Evolutionary conservation across 2,329 filamentous ascomycete species (phyloP), one percentile per base, ranked within the genome.

Genomic region (Pyrenophora seminiperda): DNA sequence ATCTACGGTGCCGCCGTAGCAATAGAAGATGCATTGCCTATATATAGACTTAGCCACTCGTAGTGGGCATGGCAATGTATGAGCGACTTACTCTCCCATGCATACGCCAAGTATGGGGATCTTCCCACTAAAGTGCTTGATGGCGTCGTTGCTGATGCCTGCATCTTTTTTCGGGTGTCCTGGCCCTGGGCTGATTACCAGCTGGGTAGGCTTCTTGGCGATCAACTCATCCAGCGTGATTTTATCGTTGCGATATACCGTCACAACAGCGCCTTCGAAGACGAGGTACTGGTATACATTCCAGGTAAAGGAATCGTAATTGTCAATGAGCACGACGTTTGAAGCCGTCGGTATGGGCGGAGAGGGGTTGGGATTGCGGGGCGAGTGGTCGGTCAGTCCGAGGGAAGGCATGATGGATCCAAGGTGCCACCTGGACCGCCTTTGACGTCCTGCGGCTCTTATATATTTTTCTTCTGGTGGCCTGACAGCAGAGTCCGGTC

Each of bases 251-350:
- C 94, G 85, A 75, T 86, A 89, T 15, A 99, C 94, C 3, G 87
- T 90, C 41, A 97, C 94, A 1, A 80, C 89, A 20, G 95, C 94
- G 24, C 94, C 94, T 73, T 97, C 94, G n/a, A 99, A 85, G 5
- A 93, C 88, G 1, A 99, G 85, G 68, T 99, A 99, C 75, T 99
- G 95, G 74, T 97, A 99, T 51, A 99, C 91, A 70, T 99, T 99
- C 91, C 92, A 99, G 51, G 93, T 97, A 74, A 99, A 99, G 3
- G 94, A 97, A 75, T 99, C 94, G 75, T 97, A 99, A 76, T 99
- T 99, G 80, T 99, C 94, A 67, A 99, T 97, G 58, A 99, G 82
- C 56, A 99, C 83, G 50, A 99, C 82, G 75, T 97, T 97, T 49
- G 88, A 89, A 19, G 94, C 94, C 41, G 86, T 91, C 18, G 87